Base-by-base conservation (phyloP, 1,284 basidiomycete genomes). In the Grifola frondosa region DNA sequence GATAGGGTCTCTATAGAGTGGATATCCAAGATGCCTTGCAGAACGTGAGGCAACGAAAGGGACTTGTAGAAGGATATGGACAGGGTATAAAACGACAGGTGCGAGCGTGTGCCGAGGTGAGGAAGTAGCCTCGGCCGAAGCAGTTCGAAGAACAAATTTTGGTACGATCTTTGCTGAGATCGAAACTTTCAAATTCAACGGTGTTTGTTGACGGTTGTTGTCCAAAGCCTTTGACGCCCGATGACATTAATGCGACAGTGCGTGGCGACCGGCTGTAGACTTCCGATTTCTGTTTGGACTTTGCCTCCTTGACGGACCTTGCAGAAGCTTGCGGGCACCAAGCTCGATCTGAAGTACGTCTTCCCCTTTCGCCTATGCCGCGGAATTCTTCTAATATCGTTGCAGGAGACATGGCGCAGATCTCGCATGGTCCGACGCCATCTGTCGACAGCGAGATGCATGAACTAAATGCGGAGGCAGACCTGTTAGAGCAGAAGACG, bases 401-500 rank as follows among this genome's bases (percentile, higher is more conserved):
- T 12, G 15, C 19, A 23, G 25, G 40, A 9, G 22, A 34, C 25
- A 55, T 57, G 53, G 23, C 38, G 22, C 22, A 43, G 16, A 17
- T 36, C 12, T 28, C 44, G 23, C 56, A 56, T 35, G 41, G 46
- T 2, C 49, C 48, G 15, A 44, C 46, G 36, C 46, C 48, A 9
- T 58, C 57, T 16, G 29, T 56, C 30, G 57, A 58, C 49, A 49
- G 44, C 33, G 62, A 64, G 37, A 64, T 64, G 60, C 59, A 62
- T 40, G 62, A 62, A 40, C 57, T 64, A 29, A 60, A 61, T 44
- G 52, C 53, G 11, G 62, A 64, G 40, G 62, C 62, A 10, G 62
- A 64, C 48, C 53, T 59, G 39, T 53, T 64, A 12, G 62, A 64
- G 15, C 56, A 59, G 50, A 61, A 59, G 46, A 53, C 54, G n/a